Conservation (phyloP, 1,284 basidiomycete species). For the Pseudozyma tsukubaensis region DNA sequence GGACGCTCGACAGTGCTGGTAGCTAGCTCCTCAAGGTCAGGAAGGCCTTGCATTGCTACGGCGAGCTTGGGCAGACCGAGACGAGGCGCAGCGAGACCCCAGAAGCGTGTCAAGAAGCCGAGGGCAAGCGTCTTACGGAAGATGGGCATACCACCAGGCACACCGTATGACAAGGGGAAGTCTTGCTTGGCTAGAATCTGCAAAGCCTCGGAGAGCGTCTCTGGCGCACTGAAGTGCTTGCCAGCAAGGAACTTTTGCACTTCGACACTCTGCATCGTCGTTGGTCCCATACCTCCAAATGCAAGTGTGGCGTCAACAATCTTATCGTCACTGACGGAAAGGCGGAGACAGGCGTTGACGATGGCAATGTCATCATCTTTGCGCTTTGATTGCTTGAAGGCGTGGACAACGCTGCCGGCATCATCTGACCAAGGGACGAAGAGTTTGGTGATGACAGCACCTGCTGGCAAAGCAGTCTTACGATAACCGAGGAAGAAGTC, state of each 20-base stretch:
- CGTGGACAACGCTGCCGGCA: constrained; percentile 55
- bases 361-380: constrained; percentile 70
- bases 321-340: constrained; percentile 29
- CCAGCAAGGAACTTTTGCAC: constrained; percentile 53
- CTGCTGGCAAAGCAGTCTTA: constrained; percentile 65
- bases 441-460: constrained; percentile 64
- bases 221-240: constrained; percentile 22
- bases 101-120: constrained; percentile 69
- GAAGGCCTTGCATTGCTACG: constrained; percentile 10
- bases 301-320: constrained; percentile 61
- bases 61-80: constrained; percentile 34
- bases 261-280: constrained; percentile 50
- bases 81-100: constrained; percentile 55
- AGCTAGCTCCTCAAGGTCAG: constrained; percentile 51
- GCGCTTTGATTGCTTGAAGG: constrained; percentile 69
- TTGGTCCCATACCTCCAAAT: constrained; percentile 69
- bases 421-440: constrained; percentile 49
- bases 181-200: constrained; percentile 57
- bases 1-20: constrained; percentile 43
- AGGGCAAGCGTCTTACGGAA: constrained; percentile 68
- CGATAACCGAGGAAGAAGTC: constrained; percentile 69
- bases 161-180: constrained; percentile 65
- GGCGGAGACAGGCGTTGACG: constrained; percentile 66
- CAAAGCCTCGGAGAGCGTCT: constrained; percentile 24
- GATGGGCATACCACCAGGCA: constrained; percentile 69